phyloP scores from a whole-genome alignment of 352 stramenopile species.

The Globisporangium heterothallicum region DNA sequence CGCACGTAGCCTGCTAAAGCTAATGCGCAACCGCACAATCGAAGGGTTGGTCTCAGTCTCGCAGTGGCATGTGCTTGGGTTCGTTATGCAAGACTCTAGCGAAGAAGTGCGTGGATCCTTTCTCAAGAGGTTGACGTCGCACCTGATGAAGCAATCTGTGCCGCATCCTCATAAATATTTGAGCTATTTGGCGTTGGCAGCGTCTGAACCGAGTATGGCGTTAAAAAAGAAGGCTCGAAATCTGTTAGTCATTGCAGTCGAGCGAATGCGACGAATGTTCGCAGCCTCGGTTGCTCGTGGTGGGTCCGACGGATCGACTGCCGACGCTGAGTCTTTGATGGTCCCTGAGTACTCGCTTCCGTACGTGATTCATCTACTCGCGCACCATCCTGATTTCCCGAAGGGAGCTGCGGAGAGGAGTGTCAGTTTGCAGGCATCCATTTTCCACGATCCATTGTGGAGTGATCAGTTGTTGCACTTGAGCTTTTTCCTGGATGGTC shows the following conservation, averaged over 20 bases:
- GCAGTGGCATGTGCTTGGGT: conserved; percentile 78
- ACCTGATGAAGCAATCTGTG: conserved; percentile 58
- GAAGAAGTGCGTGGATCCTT: conserved; percentile 68
- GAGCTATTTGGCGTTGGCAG: conserved; percentile 65
- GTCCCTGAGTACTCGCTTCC: conserved; percentile 78
- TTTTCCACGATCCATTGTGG: conserved; percentile 40
- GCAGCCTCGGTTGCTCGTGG: conserved; percentile 35
- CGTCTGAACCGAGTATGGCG: conserved; percentile 34
- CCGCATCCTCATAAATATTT: conserved; percentile 78
- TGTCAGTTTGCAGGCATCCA: conserved; percentile 17
- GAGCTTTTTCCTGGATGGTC: conserved; percentile 65
- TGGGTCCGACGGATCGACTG: conserved; percentile 2
- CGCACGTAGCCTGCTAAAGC: conserved; percentile 52
- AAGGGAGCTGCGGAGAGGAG: conserved; percentile 29
- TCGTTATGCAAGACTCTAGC: conserved; percentile 66
- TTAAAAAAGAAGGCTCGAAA: conserved; percentile 55
- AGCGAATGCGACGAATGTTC: conserved; percentile 76
- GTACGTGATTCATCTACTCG: conserved; percentile 81
- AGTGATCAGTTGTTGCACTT: conserved; percentile 50
- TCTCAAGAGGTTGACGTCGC: conserved; percentile 67
- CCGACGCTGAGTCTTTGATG: conserved; percentile 42
- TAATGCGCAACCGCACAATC: conserved; percentile 49
- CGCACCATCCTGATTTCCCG: conserved; percentile 69
- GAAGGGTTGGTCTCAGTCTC: conserved; percentile 44
- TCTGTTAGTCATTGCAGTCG: conserved; percentile 47